These are phyloP conservation scores for Maudiozyma pseudohumilis DNA, from an alignment of 805 yeast genomes.

Conservation along the genomic window DNA sequence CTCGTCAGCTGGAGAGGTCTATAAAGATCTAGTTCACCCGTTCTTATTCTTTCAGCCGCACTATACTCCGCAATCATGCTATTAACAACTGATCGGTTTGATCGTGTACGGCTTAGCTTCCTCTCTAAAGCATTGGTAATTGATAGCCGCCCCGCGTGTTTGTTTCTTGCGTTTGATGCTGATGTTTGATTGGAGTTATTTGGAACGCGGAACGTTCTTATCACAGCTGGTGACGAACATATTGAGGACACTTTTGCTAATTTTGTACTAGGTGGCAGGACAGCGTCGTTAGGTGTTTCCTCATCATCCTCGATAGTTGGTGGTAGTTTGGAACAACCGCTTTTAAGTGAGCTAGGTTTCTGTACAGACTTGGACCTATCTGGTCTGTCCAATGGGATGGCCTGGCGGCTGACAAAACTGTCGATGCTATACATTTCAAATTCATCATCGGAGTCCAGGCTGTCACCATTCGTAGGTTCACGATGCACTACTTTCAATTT, in stretches of 20 bases:
- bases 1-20: constrained; percentile 25
- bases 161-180: too few relatives aligned
- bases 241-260: too few relatives aligned
- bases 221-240: neutral
- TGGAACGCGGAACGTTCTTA: neutral
- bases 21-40: constrained; percentile 25
- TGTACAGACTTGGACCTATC: too few relatives aligned
- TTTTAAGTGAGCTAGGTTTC: too few relatives aligned
- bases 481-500: too few relatives aligned
- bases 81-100: constrained; percentile 3
- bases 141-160: neutral
- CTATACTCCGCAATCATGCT: constrained; percentile 35
- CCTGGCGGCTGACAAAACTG: too few relatives aligned
- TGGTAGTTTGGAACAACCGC: too few relatives aligned
- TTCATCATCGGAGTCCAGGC: too few relatives aligned
- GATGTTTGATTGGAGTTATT: neutral
- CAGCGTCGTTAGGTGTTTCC: too few relatives aligned
- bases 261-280: too few relatives aligned
- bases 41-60: constrained; percentile 20
- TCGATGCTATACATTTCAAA: constrained; percentile 5
- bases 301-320: too few relatives aligned
- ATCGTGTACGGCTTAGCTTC: neutral
- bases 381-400: too few relatives aligned
- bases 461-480: neutral
- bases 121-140: neutral